phyloP scores from a whole-genome alignment of 805 yeast species.

The Lachancea cidri region DNA sequence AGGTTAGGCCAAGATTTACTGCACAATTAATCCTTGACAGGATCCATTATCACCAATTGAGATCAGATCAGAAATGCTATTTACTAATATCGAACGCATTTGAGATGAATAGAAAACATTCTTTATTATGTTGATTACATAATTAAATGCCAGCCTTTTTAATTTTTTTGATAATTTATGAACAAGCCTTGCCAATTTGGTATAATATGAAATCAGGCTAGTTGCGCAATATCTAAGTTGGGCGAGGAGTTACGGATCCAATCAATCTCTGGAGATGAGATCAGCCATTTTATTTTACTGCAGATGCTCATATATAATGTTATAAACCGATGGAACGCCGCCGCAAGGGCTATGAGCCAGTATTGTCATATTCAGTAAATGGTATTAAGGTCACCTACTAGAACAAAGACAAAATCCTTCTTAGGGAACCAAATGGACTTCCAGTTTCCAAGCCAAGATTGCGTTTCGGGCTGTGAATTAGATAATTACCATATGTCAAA shows the following conservation, averaged over 20 bases:
- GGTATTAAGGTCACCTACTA: conserved; percentile 29
- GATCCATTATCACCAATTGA: no score
- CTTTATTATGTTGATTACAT: no score
- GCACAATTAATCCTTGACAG: no score
- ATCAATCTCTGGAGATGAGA: background rate
- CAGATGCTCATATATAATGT: background rate
- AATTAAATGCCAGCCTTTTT: background rate
- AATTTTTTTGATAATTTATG: no score
- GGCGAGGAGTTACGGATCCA: background rate
- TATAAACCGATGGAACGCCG: background rate
- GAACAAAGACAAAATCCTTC: conserved; percentile 36
- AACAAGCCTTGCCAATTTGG: background rate
- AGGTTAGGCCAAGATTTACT: no score
- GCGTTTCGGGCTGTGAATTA: conserved; percentile 10
- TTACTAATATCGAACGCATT: no score
- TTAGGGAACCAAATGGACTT: conserved; percentile 38
- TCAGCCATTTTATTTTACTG: conserved; percentile 1
- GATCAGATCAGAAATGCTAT: no score
- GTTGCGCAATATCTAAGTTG: background rate
- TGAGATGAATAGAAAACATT: no score
- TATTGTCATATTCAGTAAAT: background rate
- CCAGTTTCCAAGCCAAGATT: conserved; percentile 35
- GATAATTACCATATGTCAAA: conserved; percentile 25
- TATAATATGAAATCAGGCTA: background rate
- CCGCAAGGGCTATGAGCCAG: background rate